A percentile compares a stretch with the other conserved stretches of the same genome.
phyloP scores from a whole-genome alignment of 2,329 filamentous ascomycete species.

The Sporothrix curviconia region DNA sequence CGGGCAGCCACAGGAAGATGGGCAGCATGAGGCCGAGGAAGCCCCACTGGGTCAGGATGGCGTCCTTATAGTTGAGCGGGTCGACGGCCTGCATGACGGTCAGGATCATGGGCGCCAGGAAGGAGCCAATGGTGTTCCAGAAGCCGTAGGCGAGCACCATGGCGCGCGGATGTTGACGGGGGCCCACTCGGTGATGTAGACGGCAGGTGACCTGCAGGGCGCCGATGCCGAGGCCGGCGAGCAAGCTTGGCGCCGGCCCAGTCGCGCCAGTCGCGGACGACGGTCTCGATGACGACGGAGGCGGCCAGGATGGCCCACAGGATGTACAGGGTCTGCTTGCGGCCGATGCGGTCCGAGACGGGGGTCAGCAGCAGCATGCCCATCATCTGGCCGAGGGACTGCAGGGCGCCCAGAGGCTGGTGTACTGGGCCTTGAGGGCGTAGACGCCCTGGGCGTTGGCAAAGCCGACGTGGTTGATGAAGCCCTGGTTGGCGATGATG shows the following conservation, averaged over 20 bases:
- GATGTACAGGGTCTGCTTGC: constrained; percentile 17
- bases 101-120: constrained; percentile 11
- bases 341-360: constrained; percentile 16
- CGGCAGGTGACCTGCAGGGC: constrained; percentile 17
- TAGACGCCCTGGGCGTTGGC: constrained; percentile 8
- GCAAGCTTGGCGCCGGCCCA: constrained; percentile 18
- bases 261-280: constrained; percentile 15
- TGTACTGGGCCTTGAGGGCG: constrained; percentile 14
- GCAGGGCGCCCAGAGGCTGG: constrained; percentile 17
- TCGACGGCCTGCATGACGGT: constrained; percentile 8
- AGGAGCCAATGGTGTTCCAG: constrained; percentile 14
- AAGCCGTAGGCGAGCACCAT: constrained; percentile 17
- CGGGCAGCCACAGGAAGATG: constrained; percentile 20
- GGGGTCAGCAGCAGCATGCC: constrained; percentile 16
- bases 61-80: constrained; percentile 12
- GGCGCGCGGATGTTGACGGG: constrained; percentile 16
- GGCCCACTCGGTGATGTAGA: constrained; percentile 18
- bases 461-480: constrained; percentile 18
- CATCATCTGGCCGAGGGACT: constrained; percentile 18
- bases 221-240: constrained; percentile 17
- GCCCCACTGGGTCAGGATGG: constrained; percentile 19
- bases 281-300: constrained; percentile 13
- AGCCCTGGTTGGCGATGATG: constrained; percentile 17
- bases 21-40: constrained; percentile 19
- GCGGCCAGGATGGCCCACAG: constrained; percentile 17